Conservation (phyloP, 306 rosid genomes). For the Prinsepia uniflora region DNA sequence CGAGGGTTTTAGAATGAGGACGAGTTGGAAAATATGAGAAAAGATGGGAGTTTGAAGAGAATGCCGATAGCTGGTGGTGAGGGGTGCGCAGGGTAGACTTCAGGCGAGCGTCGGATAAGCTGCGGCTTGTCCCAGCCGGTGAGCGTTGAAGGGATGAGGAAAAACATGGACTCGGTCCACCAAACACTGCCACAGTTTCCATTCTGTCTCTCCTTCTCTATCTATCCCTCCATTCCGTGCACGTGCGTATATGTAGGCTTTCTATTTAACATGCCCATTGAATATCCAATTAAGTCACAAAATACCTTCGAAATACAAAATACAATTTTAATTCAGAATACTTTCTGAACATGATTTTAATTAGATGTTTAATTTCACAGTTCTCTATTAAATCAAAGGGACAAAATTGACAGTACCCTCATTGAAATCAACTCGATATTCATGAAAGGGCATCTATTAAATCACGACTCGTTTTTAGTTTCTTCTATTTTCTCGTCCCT, state of each 20-base stretch:
- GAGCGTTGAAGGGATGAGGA: slow-evolving; percentile 44
- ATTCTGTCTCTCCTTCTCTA: slow-evolving; percentile 19
- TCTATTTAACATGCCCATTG: not conserved
- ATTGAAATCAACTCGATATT: too few relatives aligned
- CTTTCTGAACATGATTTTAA: too few relatives aligned
- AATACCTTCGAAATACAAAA: too few relatives aligned
- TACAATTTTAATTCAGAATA: too few relatives aligned
- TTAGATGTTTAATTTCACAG: too few relatives aligned
- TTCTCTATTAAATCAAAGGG: too few relatives aligned
- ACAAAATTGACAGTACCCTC: too few relatives aligned
- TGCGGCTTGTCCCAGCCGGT: slow-evolving; percentile 18
- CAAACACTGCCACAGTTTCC: slow-evolving; percentile 50
- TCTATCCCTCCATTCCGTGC: not conserved
- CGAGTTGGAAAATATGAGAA: slow-evolving; percentile 36
- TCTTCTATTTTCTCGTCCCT: too few relatives aligned
- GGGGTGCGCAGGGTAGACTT: slow-evolving; percentile 23
- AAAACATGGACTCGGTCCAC: slow-evolving; percentile 44
- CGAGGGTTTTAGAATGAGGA: slow-evolving; percentile 41
- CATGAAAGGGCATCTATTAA: too few relatives aligned
- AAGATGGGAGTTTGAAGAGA: slow-evolving; percentile 60
- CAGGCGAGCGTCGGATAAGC: slow-evolving; percentile 30
- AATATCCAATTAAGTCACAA: too few relatives aligned
- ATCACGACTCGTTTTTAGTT: too few relatives aligned
- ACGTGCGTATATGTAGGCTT: slow-evolving; percentile 5
- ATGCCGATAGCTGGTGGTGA: slow-evolving; percentile 53